Conservation (phyloP, 371 early-diverging fungal species). For the Dichotomocladium elegans region DNA sequence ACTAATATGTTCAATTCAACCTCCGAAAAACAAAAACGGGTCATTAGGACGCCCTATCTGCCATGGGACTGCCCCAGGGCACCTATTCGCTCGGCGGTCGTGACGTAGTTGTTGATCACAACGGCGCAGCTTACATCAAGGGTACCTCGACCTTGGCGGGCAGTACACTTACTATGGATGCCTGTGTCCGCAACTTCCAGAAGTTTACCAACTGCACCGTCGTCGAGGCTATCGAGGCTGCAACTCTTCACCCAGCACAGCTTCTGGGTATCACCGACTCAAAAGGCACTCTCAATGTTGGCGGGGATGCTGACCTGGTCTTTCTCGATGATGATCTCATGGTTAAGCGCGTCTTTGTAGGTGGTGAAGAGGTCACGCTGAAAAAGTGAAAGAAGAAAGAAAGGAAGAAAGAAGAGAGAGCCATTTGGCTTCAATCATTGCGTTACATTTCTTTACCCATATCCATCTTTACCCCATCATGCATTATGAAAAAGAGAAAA, state of each 20-base stretch:
- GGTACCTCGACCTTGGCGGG: slow-evolving; percentile 82
- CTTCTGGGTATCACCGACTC: slow-evolving; percentile 65
- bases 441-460: neutral
- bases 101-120: slow-evolving; percentile 51
- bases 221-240: slow-evolving; percentile 84
- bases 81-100: slow-evolving; percentile 65
- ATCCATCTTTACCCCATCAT: neutral
- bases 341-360: slow-evolving; percentile 70
- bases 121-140: slow-evolving; percentile 70
- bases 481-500: too few relatives aligned
- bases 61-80: slow-evolving; percentile 75
- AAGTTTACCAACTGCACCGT: slow-evolving; percentile 74
- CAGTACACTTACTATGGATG: slow-evolving; percentile 67
- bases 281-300: slow-evolving; percentile 74
- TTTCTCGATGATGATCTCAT: slow-evolving; percentile 68
- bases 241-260: slow-evolving; percentile 80
- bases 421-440: too few relatives aligned
- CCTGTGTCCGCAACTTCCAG: slow-evolving; percentile 77
- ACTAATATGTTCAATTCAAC: neutral
- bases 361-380: slow-evolving; percentile 62
- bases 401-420: too few relatives aligned
- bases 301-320: slow-evolving; percentile 81
- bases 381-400: neutral
- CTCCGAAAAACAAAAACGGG: too few relatives aligned
- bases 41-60: slow-evolving; percentile 66